phyloP scores from a whole-genome alignment of 2,329 filamentous ascomycete species.

The Knoxdaviesia capensis region DNA sequence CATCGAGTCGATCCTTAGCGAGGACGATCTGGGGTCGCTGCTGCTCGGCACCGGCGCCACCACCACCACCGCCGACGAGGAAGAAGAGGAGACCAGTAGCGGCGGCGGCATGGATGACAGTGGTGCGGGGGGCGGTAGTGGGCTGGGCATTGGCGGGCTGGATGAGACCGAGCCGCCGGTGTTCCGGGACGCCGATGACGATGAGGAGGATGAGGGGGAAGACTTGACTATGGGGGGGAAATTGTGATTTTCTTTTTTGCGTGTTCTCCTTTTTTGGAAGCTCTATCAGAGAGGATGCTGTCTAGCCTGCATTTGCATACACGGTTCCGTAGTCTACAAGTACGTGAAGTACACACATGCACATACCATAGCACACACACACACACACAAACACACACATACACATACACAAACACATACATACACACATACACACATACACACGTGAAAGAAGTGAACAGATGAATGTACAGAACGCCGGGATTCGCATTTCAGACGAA shows the following conservation, averaged over 20 bases:
- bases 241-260: not conserved
- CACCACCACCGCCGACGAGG: slow-evolving; percentile 6
- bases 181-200: too few relatives aligned
- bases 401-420: not conserved
- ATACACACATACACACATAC: too few relatives aligned
- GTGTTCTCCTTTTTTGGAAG: not conserved
- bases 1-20: slow-evolving; percentile 39
- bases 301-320: not conserved
- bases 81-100: slow-evolving; percentile 7
- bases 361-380: not conserved
- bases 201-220: slow-evolving; percentile 1
- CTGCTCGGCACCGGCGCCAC: slow-evolving; percentile 14
- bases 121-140: too few relatives aligned
- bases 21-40: slow-evolving; percentile 35
- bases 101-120: not conserved
- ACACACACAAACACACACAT: not conserved
- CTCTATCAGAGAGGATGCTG: not conserved
- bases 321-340: too few relatives aligned
- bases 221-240: not conserved
- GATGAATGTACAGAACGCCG: too few relatives aligned
- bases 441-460: too few relatives aligned
- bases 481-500: too few relatives aligned
- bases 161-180: too few relatives aligned
- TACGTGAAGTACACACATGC: not conserved
- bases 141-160: too few relatives aligned